These are phyloP conservation scores for Elaeis guineensis DNA, from an alignment of 176 grass and related monocot species.

Conservation along the genomic window DNA sequence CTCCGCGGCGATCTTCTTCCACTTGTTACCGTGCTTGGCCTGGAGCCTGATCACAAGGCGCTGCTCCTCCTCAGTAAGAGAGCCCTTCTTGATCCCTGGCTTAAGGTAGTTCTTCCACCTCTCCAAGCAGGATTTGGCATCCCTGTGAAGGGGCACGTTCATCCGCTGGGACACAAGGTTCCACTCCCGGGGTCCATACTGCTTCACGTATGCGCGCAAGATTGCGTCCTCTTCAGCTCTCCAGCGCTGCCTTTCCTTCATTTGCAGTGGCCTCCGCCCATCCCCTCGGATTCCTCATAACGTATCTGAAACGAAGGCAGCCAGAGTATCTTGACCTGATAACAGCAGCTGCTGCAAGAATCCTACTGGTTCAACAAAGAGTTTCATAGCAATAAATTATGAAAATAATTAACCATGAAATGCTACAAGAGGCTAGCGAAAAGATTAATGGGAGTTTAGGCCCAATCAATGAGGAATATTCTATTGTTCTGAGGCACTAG, in stretches of 20 bases:
- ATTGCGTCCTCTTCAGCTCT: slow-evolving; percentile 92
- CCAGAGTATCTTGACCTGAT: not conserved
- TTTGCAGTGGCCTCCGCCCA: slow-evolving; percentile 61
- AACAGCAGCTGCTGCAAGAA: not conserved
- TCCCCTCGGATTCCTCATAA: slow-evolving; percentile 50
- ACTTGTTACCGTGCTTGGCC: slow-evolving; percentile 99
- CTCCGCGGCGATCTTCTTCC: slow-evolving; percentile 96
- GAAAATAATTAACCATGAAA: too few species aligned
- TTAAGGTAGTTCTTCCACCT: slow-evolving; percentile 99
- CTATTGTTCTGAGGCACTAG: too few species aligned
- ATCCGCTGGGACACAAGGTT: slow-evolving; percentile 88
- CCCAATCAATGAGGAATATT: too few species aligned
- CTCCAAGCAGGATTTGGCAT: slow-evolving; percentile 95
- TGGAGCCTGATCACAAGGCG: slow-evolving; percentile 71
- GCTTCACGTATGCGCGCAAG: slow-evolving; percentile 77
- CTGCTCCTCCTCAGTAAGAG: slow-evolving; percentile 90
- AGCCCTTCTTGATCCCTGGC: slow-evolving; percentile 85
- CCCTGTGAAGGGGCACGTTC: slow-evolving; percentile 62
- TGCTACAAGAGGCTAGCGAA: too few species aligned
- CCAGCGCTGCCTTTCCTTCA: slow-evolving; percentile 98
- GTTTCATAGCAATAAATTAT: not conserved
- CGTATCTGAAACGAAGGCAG: slow-evolving; percentile 14
- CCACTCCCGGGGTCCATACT: slow-evolving; percentile 86
- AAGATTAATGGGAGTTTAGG: too few species aligned
- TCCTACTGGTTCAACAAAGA: not conserved